Evolutionary conservation across 2,329 filamentous ascomycete genomes (phyloP).

Genomic region (Arthrobotrys sphaeroides): DNA sequence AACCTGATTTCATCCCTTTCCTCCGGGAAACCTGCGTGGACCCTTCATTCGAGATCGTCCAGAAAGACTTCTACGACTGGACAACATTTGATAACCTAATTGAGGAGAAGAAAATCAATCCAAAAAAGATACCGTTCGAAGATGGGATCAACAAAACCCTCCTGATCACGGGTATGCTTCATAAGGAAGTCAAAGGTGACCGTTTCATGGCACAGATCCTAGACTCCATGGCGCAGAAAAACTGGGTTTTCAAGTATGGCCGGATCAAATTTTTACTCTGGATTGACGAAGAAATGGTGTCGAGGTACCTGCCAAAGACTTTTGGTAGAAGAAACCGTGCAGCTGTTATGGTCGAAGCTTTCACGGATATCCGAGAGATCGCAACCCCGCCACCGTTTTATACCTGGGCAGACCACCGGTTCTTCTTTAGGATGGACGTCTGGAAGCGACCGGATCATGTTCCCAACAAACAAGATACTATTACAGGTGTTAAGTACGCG

Average conservation of each 20-base stretch:
- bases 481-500: slow-evolving; percentile 63
- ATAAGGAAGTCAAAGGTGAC: slow-evolving; percentile 66
- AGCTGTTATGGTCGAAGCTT: slow-evolving; percentile 70
- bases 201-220: slow-evolving; percentile 71
- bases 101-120: slow-evolving; percentile 65
- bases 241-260: slow-evolving; percentile 78
- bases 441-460: slow-evolving; percentile 65
- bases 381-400: slow-evolving; percentile 60
- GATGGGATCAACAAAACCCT: slow-evolving; percentile 74
- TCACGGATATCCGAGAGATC: slow-evolving; percentile 71
- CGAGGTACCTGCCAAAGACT: slow-evolving; percentile 69
- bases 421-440: slow-evolving; percentile 63
- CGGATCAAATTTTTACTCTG: slow-evolving; percentile 81
- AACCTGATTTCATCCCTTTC: slow-evolving; percentile 70
- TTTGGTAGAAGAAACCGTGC: slow-evolving; percentile 68
- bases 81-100: slow-evolving; percentile 69
- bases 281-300: slow-evolving; percentile 71
- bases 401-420: slow-evolving; percentile 58
- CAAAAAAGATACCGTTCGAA: slow-evolving; percentile 66
- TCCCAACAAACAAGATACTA: slow-evolving; percentile 62
- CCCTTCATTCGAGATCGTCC: slow-evolving; percentile 65
- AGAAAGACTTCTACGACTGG: slow-evolving; percentile 70
- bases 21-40: slow-evolving; percentile 68
- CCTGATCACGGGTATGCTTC: slow-evolving; percentile 76
- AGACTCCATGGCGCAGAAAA: slow-evolving; percentile 68